Evolutionary conservation across 2,329 filamentous ascomycete genomes (phyloP).

Genomic region (Botrytis fragariae): DNA sequence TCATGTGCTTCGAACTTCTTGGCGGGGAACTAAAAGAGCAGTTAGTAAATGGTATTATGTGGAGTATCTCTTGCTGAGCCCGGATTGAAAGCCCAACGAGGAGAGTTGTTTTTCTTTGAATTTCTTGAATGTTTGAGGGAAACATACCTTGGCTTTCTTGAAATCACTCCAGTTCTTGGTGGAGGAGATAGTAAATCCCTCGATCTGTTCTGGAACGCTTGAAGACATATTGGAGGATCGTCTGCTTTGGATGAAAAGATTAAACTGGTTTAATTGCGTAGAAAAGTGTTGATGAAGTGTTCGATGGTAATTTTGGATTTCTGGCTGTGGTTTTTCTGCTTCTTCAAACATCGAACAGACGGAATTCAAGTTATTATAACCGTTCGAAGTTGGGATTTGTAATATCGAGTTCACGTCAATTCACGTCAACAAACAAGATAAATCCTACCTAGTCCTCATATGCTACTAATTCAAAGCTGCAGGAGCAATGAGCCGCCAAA

Average conservation of each 20-base stretch:
- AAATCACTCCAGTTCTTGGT: slow-evolving; percentile 33
- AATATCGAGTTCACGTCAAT: neutral
- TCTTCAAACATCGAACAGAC: neutral
- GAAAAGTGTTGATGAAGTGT: neutral
- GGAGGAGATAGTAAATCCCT: slow-evolving; percentile 54
- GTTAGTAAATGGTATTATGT: neutral
- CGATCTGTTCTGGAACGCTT: slow-evolving; percentile 52
- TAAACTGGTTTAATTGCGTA: neutral
- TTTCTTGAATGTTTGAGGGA: too few species aligned
- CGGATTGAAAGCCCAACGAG: too few species aligned
- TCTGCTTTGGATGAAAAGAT: neutral
- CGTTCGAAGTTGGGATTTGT: neutral
- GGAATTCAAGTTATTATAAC: neutral
- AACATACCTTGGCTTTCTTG: slow-evolving; percentile 29
- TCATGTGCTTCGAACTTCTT: slow-evolving; percentile 86
- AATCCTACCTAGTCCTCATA: neutral
- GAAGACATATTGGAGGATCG: neutral
- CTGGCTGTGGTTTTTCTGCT: neutral
- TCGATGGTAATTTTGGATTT: neutral
- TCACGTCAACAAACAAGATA: neutral
- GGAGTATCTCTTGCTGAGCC: neutral
- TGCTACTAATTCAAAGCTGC: neutral
- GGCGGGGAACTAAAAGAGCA: slow-evolving; percentile 4
- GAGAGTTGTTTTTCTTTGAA: neutral
- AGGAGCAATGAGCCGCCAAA: neutral